Conservation (phyloP, 352 stramenopile genomes). For the Pythium coloratum region DNA sequence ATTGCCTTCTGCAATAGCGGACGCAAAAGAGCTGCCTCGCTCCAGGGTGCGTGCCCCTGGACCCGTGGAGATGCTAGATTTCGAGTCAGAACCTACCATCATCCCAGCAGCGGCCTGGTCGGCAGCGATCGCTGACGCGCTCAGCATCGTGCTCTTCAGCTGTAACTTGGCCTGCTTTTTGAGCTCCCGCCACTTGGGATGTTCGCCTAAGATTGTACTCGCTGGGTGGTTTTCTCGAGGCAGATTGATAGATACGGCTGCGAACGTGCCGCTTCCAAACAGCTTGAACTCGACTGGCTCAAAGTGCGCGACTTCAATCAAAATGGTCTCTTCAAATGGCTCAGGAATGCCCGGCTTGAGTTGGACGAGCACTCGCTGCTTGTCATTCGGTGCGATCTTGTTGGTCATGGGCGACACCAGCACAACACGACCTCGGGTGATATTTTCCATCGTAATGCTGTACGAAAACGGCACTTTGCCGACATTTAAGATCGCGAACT, state of each 20-base stretch:
- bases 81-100: constrained; percentile 42
- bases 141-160: constrained; percentile 40
- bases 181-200: constrained; percentile 74
- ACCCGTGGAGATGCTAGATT: constrained; percentile 49
- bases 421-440: constrained; percentile 50
- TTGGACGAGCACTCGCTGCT: constrained; percentile 86
- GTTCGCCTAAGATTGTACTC: constrained; percentile 49
- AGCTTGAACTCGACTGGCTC: constrained; percentile 91
- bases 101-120: constrained; percentile 17
- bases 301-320: constrained; percentile 94
- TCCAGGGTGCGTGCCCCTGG: constrained; percentile 32
- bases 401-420: constrained; percentile 81
- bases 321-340: constrained; percentile 83
- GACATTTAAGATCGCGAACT: constrained; percentile 92
- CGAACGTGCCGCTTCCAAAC: constrained; percentile 89
- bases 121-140: constrained; percentile 23
- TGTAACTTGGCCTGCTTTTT: constrained; percentile 55
- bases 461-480: constrained; percentile 93
- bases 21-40: constrained; percentile 33
- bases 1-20: constrained; percentile 11
- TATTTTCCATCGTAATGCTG: constrained; percentile 45
- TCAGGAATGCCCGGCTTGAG: constrained; percentile 89
- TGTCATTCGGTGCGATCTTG: constrained; percentile 88
- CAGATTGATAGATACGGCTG: constrained; percentile 87
- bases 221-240: constrained; percentile 74